phyloP scores from a whole-genome alignment of 2,329 filamentous ascomycete species.

The Metarhizium rileyi region DNA sequence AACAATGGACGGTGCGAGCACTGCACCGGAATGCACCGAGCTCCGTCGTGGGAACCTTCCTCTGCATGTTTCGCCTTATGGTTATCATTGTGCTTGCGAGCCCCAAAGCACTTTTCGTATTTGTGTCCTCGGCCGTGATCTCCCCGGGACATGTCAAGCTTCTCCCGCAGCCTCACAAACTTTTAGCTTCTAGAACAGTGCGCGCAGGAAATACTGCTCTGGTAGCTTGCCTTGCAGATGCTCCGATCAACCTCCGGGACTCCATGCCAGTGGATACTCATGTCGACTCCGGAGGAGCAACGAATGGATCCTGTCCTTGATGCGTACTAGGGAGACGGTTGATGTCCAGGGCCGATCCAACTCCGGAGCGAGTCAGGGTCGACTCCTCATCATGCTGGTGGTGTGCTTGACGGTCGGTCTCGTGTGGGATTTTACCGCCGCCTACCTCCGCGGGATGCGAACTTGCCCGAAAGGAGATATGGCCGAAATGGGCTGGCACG shows the following conservation, averaged over 20 bases:
- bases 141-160: neutral
- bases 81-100: neutral
- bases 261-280: neutral
- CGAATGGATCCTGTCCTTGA: neutral
- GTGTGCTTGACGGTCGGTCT: too few relatives aligned
- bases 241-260: neutral
- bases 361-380: neutral
- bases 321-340: neutral
- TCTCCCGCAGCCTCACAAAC: neutral
- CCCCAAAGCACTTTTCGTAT: neutral
- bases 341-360: neutral
- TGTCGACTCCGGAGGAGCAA: neutral
- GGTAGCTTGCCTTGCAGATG: neutral
- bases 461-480: neutral
- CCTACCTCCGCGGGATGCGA: neutral
- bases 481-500: too few relatives aligned
- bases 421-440: neutral
- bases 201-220: neutral
- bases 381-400: too few relatives aligned
- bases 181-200: neutral
- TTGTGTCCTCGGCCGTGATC: neutral
- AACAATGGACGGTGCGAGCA: too few relatives aligned
- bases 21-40: too few relatives aligned
- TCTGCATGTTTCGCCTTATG: neutral
- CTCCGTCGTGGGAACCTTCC: neutral